Base-by-base conservation (phyloP, 176 grass and related monocot species). In the Oryza meyeriana region DNA sequence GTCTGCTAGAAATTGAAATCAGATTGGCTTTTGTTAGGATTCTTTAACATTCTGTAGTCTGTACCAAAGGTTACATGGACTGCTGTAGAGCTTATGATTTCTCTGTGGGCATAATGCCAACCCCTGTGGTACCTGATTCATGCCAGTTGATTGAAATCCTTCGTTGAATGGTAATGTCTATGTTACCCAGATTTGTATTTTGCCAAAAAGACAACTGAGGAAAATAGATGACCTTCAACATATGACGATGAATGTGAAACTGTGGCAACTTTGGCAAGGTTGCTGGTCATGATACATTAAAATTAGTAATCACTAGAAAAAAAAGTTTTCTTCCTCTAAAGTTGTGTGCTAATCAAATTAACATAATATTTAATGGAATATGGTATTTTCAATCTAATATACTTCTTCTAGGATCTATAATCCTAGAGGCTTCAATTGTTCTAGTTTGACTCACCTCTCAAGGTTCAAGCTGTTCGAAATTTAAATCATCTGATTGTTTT, bases 341-440 rank as follows among this genome's bases (percentile, higher is more conserved):
- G 33, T 78, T 20, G 6, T 5, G 38, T 38, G 1, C 0, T 13
- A 35, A 78, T 57, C 17, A 83, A 77, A 26, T 32, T 29, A 68
- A 87, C 29, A 39, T n/a, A 35, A 36, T 39, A 48, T 39, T n/a
- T 71, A 30, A 13, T 70, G 8, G 20, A 69, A 57, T 27, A 45
- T 50, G 18, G 39, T 62, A 64, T 79, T 22, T 11, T 6, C 35
- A 48, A 71, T 6, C 22, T 64, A 10, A 22, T 78, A 9, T 29
- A 75, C 26, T 13, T 64, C 52, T 13, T 74, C 29, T 18, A 35
- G 4, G 20, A 61, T 52, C 4, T 52, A 22, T 52, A 52, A 52
- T 17, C 17, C 38, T 85, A 33, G n/a, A 75, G 14, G 16, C 36
- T 86, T 68, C 24, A 50, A 40, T 64, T 77, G 45, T 29, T 65